phyloP scores from a whole-genome alignment of 768 basidiomycete species.

The Mycena vulgaris region DNA sequence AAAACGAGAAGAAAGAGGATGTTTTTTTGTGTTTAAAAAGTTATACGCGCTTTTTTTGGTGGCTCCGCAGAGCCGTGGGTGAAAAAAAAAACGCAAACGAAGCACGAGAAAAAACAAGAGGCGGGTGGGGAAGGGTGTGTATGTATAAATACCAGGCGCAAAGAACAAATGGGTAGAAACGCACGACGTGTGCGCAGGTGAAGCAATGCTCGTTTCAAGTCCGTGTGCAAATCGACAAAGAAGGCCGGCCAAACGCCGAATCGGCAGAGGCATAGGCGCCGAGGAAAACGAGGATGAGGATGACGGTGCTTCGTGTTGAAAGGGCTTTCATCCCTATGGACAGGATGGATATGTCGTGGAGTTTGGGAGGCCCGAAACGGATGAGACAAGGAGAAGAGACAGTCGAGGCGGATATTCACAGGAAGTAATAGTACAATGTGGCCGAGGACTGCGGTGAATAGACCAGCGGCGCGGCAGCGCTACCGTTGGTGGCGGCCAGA shows the following conservation, averaged over 20 bases:
- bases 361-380: slow-evolving; percentile 51
- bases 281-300: slow-evolving; percentile 39
- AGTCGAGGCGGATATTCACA: slow-evolving; percentile 54
- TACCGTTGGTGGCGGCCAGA: slow-evolving; percentile 48
- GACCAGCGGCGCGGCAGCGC: slow-evolving; percentile 21
- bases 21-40: slow-evolving; percentile 64
- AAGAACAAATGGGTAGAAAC: slow-evolving; percentile 32
- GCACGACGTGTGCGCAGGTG: slow-evolving; percentile 33
- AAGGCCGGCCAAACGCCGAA: slow-evolving; percentile 42
- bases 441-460: slow-evolving; percentile 34
- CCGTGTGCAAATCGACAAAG: slow-evolving; percentile 40
- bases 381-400: slow-evolving; percentile 48
- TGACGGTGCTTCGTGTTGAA: slow-evolving; percentile 48
- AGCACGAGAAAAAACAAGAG: slow-evolving; percentile 53
- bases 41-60: slow-evolving; percentile 52
- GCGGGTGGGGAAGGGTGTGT: slow-evolving; percentile 47
- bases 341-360: slow-evolving; percentile 79
- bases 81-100: slow-evolving; percentile 53
- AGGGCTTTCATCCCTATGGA: slow-evolving; percentile 61
- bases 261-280: slow-evolving; percentile 40
- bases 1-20: slow-evolving; percentile 45
- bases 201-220: slow-evolving; percentile 42
- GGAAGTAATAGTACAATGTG: slow-evolving; percentile 50
- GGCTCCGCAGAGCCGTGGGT: slow-evolving; percentile 41
- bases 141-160: slow-evolving; percentile 56